phyloP scores from a whole-genome alignment of 208 protist species.

The Wallacemonas sp. region DNA sequence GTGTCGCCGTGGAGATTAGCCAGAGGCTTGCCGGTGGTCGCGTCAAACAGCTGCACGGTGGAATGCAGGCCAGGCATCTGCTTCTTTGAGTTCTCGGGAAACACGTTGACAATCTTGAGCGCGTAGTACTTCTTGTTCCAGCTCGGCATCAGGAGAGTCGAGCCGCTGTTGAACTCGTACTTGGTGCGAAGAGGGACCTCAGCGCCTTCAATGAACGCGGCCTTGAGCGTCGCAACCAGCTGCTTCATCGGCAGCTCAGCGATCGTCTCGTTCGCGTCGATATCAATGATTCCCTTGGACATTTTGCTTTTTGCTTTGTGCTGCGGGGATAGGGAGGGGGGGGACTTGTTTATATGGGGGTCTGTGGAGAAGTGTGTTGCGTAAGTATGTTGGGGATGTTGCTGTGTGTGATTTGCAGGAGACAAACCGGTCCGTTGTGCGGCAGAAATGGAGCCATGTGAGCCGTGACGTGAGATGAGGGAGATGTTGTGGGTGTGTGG shows the following conservation, averaged over 20 bases:
- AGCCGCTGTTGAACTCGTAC: conserved; percentile 15
- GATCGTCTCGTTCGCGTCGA: conserved; percentile 8
- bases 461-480: too few species aligned
- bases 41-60: conserved; percentile 18
- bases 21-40: conserved; percentile 16
- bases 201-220: conserved; percentile 1
- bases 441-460: too few species aligned
- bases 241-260: conserved; percentile 13
- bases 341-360: too few species aligned
- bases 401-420: too few species aligned
- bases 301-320: neutral
- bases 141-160: conserved; percentile 14
- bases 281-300: conserved; percentile 7
- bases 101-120: conserved; percentile 26
- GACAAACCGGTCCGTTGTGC: too few species aligned
- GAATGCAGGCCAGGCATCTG: conserved; percentile 17
- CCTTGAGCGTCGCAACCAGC: conserved; percentile 3
- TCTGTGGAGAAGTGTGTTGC: too few species aligned
- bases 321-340: neutral
- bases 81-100: conserved; percentile 16
- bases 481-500: too few species aligned
- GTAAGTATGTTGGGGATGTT: too few species aligned
- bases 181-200: conserved; percentile 17
- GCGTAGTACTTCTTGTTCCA: conserved; percentile 25
- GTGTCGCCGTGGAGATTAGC: conserved; percentile 19